phyloP scores from a whole-genome alignment of 495 filamentous ascomycete genomes.

The Podospora pseudoanserina region DNA sequence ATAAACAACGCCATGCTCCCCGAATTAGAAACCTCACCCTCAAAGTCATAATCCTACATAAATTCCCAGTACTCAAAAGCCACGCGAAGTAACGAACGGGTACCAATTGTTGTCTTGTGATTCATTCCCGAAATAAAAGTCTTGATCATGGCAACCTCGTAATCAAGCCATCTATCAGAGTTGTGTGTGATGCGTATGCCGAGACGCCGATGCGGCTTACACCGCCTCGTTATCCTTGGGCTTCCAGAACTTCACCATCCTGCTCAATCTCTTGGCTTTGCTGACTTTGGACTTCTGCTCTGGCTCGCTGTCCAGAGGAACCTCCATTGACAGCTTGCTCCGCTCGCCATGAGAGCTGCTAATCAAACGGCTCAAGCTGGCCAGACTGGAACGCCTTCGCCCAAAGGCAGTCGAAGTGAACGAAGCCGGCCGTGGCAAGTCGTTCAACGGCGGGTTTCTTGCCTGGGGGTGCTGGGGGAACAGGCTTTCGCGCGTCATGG shows the following conservation, averaged over 20 bases:
- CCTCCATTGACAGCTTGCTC: conserved; percentile 77
- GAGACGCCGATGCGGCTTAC: conserved; percentile 4
- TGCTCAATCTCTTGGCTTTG: conserved; percentile 69
- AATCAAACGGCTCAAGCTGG: conserved; percentile 78
- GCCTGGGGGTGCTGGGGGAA: conserved; percentile 35
- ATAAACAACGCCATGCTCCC: conserved; percentile 5
- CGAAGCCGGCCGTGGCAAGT: conserved; percentile 64
- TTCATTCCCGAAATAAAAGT: background rate
- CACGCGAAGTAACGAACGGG: background rate
- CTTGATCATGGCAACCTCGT: background rate
- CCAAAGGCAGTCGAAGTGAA: conserved; percentile 63
- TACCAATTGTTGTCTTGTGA: background rate
- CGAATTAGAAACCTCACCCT: conserved; percentile 17
- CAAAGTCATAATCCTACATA: conserved; percentile 28
- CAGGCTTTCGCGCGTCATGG: conserved; percentile 65
- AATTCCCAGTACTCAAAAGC: background rate
- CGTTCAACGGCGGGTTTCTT: conserved; percentile 30
- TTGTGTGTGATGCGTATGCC: background rate
- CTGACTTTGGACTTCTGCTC: conserved; percentile 64
- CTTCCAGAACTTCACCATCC: conserved; percentile 83
- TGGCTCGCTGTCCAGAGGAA: conserved; percentile 46
- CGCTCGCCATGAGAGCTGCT: conserved; percentile 72
- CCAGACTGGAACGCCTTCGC: conserved; percentile 78
- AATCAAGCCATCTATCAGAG: background rate
- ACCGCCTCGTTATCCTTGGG: conserved; percentile 37